phyloP scores from a whole-genome alignment of 257 asterid species.

The Ligustrum vulgare region DNA sequence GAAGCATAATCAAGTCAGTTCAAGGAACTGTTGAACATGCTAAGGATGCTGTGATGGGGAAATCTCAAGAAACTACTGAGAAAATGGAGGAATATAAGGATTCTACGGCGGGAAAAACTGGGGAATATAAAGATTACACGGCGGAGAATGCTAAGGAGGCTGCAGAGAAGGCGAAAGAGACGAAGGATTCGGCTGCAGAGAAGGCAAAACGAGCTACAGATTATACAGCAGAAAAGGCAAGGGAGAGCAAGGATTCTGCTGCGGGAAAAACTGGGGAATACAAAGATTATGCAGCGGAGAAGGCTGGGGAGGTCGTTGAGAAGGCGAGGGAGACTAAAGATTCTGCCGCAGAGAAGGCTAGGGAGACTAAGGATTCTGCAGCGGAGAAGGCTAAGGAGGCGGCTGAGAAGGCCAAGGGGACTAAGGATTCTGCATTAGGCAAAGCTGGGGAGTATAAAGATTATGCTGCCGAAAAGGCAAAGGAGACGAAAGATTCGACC shows the following conservation, averaged over 20 bases:
- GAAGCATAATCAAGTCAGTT: constrained; percentile 35
- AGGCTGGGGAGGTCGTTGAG: constrained; percentile 9
- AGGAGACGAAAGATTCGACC: constrained; percentile 7
- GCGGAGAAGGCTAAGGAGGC: constrained; percentile 6
- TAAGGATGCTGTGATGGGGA: constrained; percentile 53
- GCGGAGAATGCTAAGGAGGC: not conserved
- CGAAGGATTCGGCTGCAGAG: constrained; percentile 23
- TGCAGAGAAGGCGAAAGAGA: not conserved
- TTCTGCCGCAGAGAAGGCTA: constrained; percentile 9
- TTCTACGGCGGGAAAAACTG: not conserved
- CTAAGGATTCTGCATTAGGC: constrained; percentile 24
- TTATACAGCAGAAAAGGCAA: not conserved
- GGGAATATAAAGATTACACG: constrained; percentile 20
- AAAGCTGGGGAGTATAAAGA: constrained; percentile 21
- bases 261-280: constrained; percentile 16
- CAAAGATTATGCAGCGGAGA: constrained; percentile 14
- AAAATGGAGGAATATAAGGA: constrained; percentile 30
- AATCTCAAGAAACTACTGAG: constrained; percentile 45
- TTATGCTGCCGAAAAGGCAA: constrained; percentile 1
- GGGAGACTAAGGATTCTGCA: not conserved
- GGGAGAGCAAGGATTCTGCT: constrained; percentile 21
- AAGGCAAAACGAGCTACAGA: constrained; percentile 5
- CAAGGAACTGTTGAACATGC: constrained; percentile 45
- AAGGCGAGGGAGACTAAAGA: constrained; percentile 22
- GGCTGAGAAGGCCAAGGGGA: constrained; percentile 17